Conservation (phyloP, 805 yeast genomes). For the Pichia membranifaciens region DNA sequence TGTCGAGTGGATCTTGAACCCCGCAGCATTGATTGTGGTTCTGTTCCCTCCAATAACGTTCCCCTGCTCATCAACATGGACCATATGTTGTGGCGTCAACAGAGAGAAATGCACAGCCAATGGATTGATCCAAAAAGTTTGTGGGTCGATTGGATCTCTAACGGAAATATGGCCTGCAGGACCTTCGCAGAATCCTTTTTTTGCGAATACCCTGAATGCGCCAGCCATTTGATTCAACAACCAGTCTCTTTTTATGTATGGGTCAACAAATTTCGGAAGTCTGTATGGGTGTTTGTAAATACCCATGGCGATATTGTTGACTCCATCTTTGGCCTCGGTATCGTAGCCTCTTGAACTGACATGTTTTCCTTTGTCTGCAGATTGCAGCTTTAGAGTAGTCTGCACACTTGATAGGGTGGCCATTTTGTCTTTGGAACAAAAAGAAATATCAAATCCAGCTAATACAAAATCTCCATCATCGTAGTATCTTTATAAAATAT, state of each 20-base stretch:
- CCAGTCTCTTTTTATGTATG: constrained; percentile 46
- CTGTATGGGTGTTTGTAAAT: constrained; percentile 40
- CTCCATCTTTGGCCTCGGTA: constrained; percentile 30
- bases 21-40: constrained; percentile 53
- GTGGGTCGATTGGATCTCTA: constrained; percentile 73
- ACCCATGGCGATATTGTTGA: constrained; percentile 56
- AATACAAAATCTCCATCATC: no score
- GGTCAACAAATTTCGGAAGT: constrained; percentile 46
- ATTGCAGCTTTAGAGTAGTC: neutral
- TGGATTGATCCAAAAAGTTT: constrained; percentile 87
- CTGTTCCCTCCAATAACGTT: constrained; percentile 54
- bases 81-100: constrained; percentile 56
- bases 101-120: constrained; percentile 68
- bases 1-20: constrained; percentile 64
- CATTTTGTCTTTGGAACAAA: neutral
- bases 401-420: neutral
- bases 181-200: constrained; percentile 72
- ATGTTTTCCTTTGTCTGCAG: neutral
- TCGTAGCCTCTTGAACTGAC: neutral
- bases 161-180: constrained; percentile 82
- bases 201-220: constrained; percentile 74
- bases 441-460: no score
- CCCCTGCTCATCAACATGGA: constrained; percentile 57
- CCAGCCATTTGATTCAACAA: constrained; percentile 73
- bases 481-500: no score